Conservation (phyloP, 495 filamentous ascomycete genomes). For the Cryomyces minteri region DNA sequence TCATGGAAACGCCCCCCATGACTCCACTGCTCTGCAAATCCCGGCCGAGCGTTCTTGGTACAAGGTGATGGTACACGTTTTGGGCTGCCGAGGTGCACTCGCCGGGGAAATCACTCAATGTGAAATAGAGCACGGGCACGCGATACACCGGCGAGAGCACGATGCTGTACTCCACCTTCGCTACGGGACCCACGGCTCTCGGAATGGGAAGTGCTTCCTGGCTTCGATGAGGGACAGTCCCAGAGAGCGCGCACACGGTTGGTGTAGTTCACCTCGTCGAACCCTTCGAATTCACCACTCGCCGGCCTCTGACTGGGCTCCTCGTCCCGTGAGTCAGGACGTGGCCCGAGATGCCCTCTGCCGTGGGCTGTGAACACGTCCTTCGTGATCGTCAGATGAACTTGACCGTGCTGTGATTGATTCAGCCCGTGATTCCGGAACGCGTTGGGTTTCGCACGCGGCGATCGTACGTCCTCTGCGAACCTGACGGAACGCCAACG, state of each 20-base stretch:
- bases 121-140: slow-evolving; percentile 41
- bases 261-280: background rate
- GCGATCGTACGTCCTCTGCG: background rate
- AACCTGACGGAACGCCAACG: background rate
- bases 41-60: slow-evolving; percentile 41
- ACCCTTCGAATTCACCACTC: background rate
- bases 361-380: background rate
- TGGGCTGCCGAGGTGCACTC: slow-evolving; percentile 20
- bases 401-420: background rate
- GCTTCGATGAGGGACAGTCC: background rate
- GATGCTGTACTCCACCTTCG: slow-evolving; percentile 36
- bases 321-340: background rate
- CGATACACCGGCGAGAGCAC: slow-evolving; percentile 37
- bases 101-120: slow-evolving; percentile 25
- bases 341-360: background rate
- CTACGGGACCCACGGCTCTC: background rate
- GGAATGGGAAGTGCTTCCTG: background rate
- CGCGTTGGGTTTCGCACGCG: background rate
- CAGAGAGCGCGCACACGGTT: background rate
- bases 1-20: slow-evolving; percentile 60
- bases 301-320: background rate
- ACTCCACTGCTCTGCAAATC: slow-evolving; percentile 38
- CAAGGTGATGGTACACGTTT: slow-evolving; percentile 49
- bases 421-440: background rate
- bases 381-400: background rate